phyloP scores from a whole-genome alignment of 2,329 filamentous ascomycete species.

The Dactylellina leptospora region DNA sequence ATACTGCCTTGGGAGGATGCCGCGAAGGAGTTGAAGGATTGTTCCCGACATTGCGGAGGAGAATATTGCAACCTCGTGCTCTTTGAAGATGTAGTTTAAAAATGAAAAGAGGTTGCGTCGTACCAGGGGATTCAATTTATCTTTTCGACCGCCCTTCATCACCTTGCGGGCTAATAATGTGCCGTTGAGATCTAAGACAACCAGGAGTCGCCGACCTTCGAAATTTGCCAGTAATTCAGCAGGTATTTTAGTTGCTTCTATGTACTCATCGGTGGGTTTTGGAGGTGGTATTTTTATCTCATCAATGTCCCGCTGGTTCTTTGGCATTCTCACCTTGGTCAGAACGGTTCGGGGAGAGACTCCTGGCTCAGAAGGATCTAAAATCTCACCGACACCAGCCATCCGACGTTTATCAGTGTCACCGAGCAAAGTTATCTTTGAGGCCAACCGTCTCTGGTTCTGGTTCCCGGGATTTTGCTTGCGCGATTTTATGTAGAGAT shows the following conservation, averaged over 20 bases:
- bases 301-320: too few relatives aligned
- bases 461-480: too few relatives aligned
- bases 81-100: conserved; percentile 75
- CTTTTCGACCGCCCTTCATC: conserved; percentile 58
- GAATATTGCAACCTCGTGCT: conserved; percentile 87
- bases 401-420: too few relatives aligned
- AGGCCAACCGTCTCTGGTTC: too few relatives aligned
- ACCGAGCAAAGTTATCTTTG: too few relatives aligned
- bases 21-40: conserved; percentile 72
- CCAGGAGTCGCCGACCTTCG: conserved; percentile 67
- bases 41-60: conserved; percentile 82
- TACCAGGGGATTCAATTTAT: conserved; percentile 67
- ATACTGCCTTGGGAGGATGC: conserved; percentile 70
- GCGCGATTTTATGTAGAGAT: too few relatives aligned
- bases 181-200: conserved; percentile 93
- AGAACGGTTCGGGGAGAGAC: too few relatives aligned
- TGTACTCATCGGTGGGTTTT: conserved; percentile 20
- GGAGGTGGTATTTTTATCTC: conserved; percentile 27
- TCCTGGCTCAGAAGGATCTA: too few relatives aligned
- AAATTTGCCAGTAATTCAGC: background rate
- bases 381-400: too few relatives aligned
- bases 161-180: conserved; percentile 79
- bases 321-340: too few relatives aligned
- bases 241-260: background rate
- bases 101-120: conserved; percentile 76